Percentiles rank a stretch among this genome's conserved stretches.
Conservation (phyloP, 2,329 filamentous ascomycete genomes). For the Ramularia collo-cygni region DNA sequence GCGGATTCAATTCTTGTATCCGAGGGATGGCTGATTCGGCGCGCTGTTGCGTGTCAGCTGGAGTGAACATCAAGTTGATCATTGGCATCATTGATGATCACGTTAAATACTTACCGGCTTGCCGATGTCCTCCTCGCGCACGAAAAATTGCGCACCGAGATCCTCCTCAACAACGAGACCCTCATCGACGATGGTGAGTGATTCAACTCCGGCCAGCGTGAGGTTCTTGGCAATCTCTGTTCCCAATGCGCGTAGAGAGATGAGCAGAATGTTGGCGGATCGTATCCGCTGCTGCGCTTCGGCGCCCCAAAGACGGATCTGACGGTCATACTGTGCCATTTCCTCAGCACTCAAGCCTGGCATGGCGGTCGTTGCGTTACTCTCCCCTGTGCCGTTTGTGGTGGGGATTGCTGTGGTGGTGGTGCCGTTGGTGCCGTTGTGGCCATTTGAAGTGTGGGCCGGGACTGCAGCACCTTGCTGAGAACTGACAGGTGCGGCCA, state of each 20-base stretch:
- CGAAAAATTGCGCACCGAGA: constrained; percentile 62
- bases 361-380: constrained; percentile 18
- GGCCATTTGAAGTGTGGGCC: not conserved
- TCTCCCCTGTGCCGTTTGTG: constrained; percentile 15
- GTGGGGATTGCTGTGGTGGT: constrained; percentile 4
- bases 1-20: constrained; percentile 80
- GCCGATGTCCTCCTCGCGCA: constrained; percentile 65
- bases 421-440: constrained; percentile 11
- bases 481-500: constrained; percentile 6
- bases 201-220: constrained; percentile 85
- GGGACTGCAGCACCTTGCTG: not conserved
- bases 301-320: constrained; percentile 95
- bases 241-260: constrained; percentile 79
- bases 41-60: constrained; percentile 47
- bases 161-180: constrained; percentile 70
- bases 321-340: constrained; percentile 92
- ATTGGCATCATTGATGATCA: not conserved
- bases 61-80: too few species aligned
- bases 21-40: constrained; percentile 72
- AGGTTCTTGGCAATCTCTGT: constrained; percentile 98
- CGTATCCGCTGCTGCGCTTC: constrained; percentile 86
- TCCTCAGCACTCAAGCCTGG: constrained; percentile 58
- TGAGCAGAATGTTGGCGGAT: constrained; percentile 79
- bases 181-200: constrained; percentile 80
- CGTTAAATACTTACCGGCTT: constrained; percentile 52